Conservation (phyloP, 2,329 filamentous ascomycete species). For the Hansfordia pulvinata region DNA sequence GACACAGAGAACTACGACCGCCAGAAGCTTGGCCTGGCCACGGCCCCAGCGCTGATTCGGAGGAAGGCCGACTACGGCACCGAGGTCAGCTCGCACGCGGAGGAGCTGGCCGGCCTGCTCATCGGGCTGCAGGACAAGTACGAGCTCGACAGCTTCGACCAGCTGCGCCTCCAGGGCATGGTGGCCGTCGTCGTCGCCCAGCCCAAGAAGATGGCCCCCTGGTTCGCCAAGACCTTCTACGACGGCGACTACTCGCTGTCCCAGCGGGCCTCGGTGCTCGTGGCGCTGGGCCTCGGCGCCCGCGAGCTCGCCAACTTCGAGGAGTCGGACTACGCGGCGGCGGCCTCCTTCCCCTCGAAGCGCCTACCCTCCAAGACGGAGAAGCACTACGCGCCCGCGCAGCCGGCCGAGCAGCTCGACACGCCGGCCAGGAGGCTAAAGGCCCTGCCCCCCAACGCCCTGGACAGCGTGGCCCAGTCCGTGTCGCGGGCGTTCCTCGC, state of each 20-base stretch:
- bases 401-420: conserved; percentile 9
- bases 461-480: conserved; percentile 54
- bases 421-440: conserved; percentile 26
- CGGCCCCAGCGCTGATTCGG: conserved; percentile 68
- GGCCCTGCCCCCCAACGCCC: conserved; percentile 38
- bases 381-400: conserved; percentile 44
- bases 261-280: conserved; percentile 71
- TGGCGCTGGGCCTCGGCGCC: conserved; percentile 67
- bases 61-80: conserved; percentile 80
- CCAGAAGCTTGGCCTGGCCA: conserved; percentile 65
- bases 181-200: conserved; percentile 68
- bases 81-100: conserved; percentile 72
- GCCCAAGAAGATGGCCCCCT: conserved; percentile 65
- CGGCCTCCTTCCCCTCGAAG: conserved; percentile 64
- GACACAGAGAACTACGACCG: conserved; percentile 76
- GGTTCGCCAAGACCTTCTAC: conserved; percentile 78
- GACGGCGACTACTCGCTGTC: conserved; percentile 82
- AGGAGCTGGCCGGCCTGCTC: conserved; percentile 65
- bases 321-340: conserved; percentile 33
- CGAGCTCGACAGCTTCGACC: conserved; percentile 65
- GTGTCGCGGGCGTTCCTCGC: conserved; percentile 63
- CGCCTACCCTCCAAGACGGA: conserved; percentile 62
- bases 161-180: conserved; percentile 65
- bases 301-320: conserved; percentile 75
- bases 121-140: conserved; percentile 77